Evolutionary conservation across 2,329 filamentous ascomycete species (phyloP).

Genomic region (Claviceps sp.): DNA sequence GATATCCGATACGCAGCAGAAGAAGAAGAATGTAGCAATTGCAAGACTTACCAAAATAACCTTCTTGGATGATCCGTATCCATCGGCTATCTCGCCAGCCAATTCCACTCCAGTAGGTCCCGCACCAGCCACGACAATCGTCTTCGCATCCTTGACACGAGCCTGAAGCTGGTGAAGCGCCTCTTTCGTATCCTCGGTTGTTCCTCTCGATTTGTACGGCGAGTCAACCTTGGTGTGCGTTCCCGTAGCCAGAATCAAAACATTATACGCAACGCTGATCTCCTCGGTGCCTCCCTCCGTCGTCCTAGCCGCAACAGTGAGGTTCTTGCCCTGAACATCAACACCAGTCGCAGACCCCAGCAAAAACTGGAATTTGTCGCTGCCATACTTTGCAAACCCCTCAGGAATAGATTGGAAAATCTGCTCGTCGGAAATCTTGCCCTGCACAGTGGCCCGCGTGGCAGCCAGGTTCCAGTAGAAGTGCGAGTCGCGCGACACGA

Average conservation of each 20-base stretch:
- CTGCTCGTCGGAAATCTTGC: constrained; percentile 30
- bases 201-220: constrained; percentile 35
- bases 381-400: constrained; percentile 19
- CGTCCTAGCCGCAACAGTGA: constrained; percentile 11
- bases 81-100: constrained; percentile 20
- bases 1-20: too few species aligned
- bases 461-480: constrained; percentile 34
- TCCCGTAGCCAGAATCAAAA: constrained; percentile 41
- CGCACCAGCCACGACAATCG: constrained; percentile 25
- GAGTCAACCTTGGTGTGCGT: constrained; percentile 26
- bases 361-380: constrained; percentile 31
- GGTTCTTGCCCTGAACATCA: constrained; percentile 19
- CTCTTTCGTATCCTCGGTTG: constrained; percentile 27
- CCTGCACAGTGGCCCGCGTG: constrained; percentile 39
- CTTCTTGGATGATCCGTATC: constrained; percentile 13
- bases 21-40: neutral
- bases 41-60: neutral
- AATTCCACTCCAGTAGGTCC: constrained; percentile 26
- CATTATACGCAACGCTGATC: constrained; percentile 16
- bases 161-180: constrained; percentile 20
- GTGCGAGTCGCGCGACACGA: constrained; percentile 24
- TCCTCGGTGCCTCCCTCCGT: neutral
- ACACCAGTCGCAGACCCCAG: constrained; percentile 30
- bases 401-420: constrained; percentile 32
- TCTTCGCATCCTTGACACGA: constrained; percentile 12